Conservation (phyloP, 2,329 filamentous ascomycete species). For the Intubia oerlemansii region DNA sequence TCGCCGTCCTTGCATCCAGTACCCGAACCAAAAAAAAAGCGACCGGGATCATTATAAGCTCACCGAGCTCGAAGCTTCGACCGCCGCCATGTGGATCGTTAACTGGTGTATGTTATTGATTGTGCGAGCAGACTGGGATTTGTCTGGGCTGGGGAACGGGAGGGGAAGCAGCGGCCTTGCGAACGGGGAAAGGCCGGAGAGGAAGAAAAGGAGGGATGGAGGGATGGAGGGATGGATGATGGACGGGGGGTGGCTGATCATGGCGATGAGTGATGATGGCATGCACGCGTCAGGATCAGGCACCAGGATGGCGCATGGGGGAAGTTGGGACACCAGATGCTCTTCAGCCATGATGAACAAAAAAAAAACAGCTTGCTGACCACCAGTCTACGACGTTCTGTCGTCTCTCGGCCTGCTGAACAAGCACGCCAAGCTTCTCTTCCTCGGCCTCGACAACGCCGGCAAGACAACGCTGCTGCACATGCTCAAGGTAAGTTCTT, state of each 20-base stretch:
- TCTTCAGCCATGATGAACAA: neutral
- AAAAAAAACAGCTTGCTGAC: constrained; percentile 10
- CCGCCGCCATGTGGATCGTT: constrained; percentile 63
- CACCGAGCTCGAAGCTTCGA: neutral
- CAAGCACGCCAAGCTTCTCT: constrained; percentile 90
- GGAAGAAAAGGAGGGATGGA: neutral
- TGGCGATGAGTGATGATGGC: too few species aligned
- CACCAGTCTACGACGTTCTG: constrained; percentile 68
- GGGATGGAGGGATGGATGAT: neutral
- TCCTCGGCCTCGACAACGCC: constrained; percentile 83
- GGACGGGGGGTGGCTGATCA: too few species aligned
- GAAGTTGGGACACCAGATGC: neutral
- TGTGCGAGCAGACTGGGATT: too few species aligned
- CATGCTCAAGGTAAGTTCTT: too few species aligned
- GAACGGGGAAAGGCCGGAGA: too few species aligned
- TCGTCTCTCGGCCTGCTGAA: constrained; percentile 74
- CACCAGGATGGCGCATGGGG: too few species aligned
- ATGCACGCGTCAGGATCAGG: too few species aligned
- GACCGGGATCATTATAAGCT: too few species aligned
- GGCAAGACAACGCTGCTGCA: constrained; percentile 87
- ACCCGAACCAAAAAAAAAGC: too few species aligned
- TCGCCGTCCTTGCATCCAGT: too few species aligned
- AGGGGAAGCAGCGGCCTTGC: too few species aligned
- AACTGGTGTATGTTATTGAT: constrained; percentile 95
- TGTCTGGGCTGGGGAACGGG: too few species aligned